phyloP scores from a whole-genome alignment of 129 eudicot species.

The Mikania micrantha region DNA sequence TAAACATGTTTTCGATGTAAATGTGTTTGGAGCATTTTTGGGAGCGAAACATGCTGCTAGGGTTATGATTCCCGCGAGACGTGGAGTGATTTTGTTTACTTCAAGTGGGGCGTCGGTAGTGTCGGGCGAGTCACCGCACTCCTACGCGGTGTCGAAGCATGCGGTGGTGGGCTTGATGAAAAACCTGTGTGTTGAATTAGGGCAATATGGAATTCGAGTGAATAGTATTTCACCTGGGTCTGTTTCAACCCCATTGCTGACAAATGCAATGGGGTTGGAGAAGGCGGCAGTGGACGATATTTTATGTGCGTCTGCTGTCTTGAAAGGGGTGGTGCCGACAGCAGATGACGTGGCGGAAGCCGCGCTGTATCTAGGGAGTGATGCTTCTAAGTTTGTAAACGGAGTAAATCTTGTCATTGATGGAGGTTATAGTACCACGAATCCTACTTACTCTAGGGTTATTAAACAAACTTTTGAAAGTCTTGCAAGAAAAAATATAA shows the following conservation, averaged over 20 bases:
- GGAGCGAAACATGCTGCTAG: constrained; percentile 78
- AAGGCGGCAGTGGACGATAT: constrained; percentile 37
- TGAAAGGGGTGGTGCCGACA: constrained; percentile 55
- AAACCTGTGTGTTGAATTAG: constrained; percentile 63
- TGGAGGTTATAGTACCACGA: constrained; percentile 48
- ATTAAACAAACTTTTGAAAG: constrained; percentile 26
- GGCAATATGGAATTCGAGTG: constrained; percentile 59
- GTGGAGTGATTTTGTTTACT: constrained; percentile 60
- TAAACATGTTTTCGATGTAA: constrained; percentile 56
- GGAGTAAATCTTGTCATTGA: constrained; percentile 47
- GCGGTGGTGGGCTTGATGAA: constrained; percentile 63
- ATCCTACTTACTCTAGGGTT: constrained; percentile 29
- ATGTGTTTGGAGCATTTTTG: constrained; percentile 52
- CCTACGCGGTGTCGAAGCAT: constrained; percentile 57
- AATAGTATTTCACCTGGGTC: constrained; percentile 58
- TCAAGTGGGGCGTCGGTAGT: constrained; percentile 16
- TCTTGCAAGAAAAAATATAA: no score
- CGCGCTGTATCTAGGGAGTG: constrained; percentile 41
- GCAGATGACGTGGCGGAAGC: constrained; percentile 62
- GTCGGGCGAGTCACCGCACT: constrained; percentile 50
- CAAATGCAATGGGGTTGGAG: constrained; percentile 32
- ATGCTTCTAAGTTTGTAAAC: constrained; percentile 37
- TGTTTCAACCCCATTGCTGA: constrained; percentile 48
- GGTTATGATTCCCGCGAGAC: constrained; percentile 65
- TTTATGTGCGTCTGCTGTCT: constrained; percentile 22